Evolutionary conservation across 768 basidiomycete species (phyloP).

Genomic region (Leucocoprinus leucothites): DNA sequence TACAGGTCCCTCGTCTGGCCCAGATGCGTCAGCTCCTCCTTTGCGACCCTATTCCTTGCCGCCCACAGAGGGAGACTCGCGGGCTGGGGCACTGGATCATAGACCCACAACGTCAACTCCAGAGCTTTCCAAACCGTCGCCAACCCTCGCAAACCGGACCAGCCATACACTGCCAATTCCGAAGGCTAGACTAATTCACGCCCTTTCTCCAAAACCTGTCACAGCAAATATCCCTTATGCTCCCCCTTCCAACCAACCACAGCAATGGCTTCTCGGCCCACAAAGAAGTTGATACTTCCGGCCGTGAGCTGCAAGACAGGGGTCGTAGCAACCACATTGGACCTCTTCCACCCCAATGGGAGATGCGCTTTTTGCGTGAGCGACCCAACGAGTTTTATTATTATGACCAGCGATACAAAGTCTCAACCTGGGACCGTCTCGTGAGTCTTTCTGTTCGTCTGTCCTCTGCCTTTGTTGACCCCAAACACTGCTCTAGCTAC

Average conservation of each 20-base stretch:
- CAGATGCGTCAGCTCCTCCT: not conserved
- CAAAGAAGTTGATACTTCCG: slow-evolving; percentile 29
- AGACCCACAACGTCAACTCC: not conserved
- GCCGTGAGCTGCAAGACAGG: slow-evolving; percentile 23
- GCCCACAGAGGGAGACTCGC: not conserved
- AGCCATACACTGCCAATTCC: slow-evolving; percentile 20
- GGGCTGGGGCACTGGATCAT: not conserved
- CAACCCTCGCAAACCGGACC: slow-evolving; percentile 22
- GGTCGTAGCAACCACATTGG: slow-evolving; percentile 20
- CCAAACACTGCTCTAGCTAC: no score
- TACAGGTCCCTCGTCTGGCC: not conserved
- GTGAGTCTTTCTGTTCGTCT: slow-evolving; percentile 23
- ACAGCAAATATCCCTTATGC: slow-evolving; percentile 47
- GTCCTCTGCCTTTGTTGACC: no score
- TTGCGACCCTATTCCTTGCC: not conserved
- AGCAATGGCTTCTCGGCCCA: slow-evolving; percentile 50
- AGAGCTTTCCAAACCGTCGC: slow-evolving; percentile 15
- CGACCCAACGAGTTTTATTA: slow-evolving; percentile 43
- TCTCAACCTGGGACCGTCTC: slow-evolving; percentile 59
- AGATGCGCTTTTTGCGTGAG: slow-evolving; percentile 45
- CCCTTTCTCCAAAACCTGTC: slow-evolving; percentile 65
- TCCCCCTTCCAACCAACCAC: slow-evolving; percentile 56
- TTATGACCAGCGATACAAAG: slow-evolving; percentile 53
- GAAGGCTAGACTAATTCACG: slow-evolving; percentile 56
- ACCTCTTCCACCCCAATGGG: slow-evolving; percentile 58